A percentile compares a stretch with the other conserved stretches of the same genome.
phyloP scores from a whole-genome alignment of 1,139 yeast species.

The Yamadazyma diospyri region DNA sequence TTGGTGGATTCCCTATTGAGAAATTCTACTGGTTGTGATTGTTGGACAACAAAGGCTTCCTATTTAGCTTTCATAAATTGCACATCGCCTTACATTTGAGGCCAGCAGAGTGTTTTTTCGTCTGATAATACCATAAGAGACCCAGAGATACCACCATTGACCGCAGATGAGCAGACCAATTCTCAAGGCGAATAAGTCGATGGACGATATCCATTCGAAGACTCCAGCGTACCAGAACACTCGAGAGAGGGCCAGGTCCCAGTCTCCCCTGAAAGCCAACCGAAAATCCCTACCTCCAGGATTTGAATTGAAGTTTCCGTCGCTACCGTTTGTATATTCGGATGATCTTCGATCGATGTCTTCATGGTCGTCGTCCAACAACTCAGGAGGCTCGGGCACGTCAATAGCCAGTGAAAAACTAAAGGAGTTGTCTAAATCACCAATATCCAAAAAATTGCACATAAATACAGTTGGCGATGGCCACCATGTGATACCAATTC shows the following conservation, averaged over 20 bases:
- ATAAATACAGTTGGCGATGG: slow-evolving; percentile 23
- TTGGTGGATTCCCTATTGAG: too few species aligned
- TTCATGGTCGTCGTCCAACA: slow-evolving; percentile 10
- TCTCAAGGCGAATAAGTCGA: slow-evolving; percentile 11
- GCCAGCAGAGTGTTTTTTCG: too few species aligned
- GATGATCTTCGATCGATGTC: slow-evolving; percentile 16
- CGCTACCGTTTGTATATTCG: slow-evolving; percentile 18
- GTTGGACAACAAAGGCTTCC: too few species aligned
- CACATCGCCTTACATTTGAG: too few species aligned
- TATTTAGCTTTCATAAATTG: too few species aligned
- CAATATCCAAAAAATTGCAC: slow-evolving; percentile 36
- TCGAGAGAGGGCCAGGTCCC: slow-evolving; percentile 26
- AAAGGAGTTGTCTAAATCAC: slow-evolving; percentile 32
- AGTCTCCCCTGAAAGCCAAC: slow-evolving; percentile 26
- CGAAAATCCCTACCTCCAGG: slow-evolving; percentile 25
- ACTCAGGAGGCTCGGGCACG: slow-evolving; percentile 5
- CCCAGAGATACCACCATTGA: too few species aligned
- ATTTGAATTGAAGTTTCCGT: slow-evolving; percentile 23
- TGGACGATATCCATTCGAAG: slow-evolving; percentile 23
- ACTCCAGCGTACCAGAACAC: slow-evolving; percentile 6
- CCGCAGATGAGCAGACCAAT: slow-evolving; percentile 6
- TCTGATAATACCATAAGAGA: too few species aligned
- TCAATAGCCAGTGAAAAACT: slow-evolving; percentile 22
- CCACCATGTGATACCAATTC: slow-evolving; percentile 40
- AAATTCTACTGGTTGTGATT: too few species aligned